Percentiles rank a stretch among this genome's conserved stretches.
These are phyloP conservation scores for Saccharomyces mikatae DNA, from an alignment of 805 yeast species.

Conservation along the genomic window DNA sequence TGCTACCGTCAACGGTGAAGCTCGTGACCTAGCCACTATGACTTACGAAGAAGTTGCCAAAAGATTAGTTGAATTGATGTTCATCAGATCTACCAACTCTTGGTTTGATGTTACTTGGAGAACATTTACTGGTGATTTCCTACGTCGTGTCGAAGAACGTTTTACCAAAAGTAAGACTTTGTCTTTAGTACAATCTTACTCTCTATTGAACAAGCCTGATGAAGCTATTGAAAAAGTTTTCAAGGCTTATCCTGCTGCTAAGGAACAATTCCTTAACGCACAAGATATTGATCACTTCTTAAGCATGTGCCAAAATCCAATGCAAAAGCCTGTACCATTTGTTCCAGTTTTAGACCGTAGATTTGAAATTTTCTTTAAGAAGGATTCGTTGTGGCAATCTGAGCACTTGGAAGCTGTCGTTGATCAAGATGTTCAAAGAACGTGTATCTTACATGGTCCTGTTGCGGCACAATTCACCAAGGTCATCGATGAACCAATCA, in stretches of 20 bases:
- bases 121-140: conserved; percentile 75
- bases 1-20: conserved; percentile 61
- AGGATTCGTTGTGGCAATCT: conserved; percentile 98
- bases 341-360: conserved; percentile 91
- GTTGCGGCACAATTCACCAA: conserved; percentile 92
- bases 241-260: conserved; percentile 63
- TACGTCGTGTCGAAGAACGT: conserved; percentile 96
- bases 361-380: conserved; percentile 94
- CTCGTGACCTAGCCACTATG: conserved; percentile 90
- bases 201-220: conserved; percentile 62
- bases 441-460: conserved; percentile 98
- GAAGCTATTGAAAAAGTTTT: conserved; percentile 52
- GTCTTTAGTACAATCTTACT: conserved; percentile 68
- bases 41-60: conserved; percentile 85
- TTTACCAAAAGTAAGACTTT: conserved; percentile 51
- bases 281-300: conserved; percentile 93
- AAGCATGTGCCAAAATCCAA: conserved; percentile 70
- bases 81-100: conserved; percentile 61
- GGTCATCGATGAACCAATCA: conserved; percentile 84
- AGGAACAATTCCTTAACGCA: conserved; percentile 77
- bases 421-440: conserved; percentile 92
- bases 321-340: conserved; percentile 95
- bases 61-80: conserved; percentile 83
- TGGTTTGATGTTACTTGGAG: conserved; percentile 88
- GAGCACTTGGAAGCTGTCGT: conserved; percentile 95